Evolutionary conservation across 202 grass and related monocot genomes (phyloP).

Genomic region (Saccharum hybrid): DNA sequence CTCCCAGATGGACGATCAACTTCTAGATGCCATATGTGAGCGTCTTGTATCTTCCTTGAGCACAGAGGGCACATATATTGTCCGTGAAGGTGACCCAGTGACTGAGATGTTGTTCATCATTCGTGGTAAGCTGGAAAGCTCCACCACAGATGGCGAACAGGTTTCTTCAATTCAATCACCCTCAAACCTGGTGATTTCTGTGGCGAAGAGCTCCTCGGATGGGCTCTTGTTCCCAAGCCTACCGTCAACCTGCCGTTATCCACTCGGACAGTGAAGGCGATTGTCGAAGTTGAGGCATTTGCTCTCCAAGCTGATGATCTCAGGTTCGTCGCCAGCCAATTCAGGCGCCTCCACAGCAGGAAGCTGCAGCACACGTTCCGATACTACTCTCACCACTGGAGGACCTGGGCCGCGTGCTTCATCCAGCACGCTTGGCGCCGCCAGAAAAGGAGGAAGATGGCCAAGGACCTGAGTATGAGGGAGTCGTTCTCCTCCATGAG

Average conservation of each 20-base stretch:
- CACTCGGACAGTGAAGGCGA: constrained; percentile 70
- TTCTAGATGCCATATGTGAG: constrained; percentile 90
- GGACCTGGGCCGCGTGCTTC: constrained; percentile 79
- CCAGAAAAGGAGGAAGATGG: constrained; percentile 69
- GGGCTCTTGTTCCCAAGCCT: constrained; percentile 84
- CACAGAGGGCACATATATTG: constrained; percentile 86
- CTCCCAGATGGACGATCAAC: constrained; percentile 87
- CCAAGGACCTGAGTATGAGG: constrained; percentile 72
- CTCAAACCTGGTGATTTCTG: constrained; percentile 83
- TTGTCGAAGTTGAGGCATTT: constrained; percentile 93
- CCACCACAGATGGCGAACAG: constrained; percentile 90
- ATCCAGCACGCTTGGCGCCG: constrained; percentile 87
- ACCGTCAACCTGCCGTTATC: constrained; percentile 82
- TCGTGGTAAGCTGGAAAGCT: constrained; percentile 92
- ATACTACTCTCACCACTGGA: constrained; percentile 94
- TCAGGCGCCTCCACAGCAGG: constrained; percentile 89
- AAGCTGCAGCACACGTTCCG: constrained; percentile 91
- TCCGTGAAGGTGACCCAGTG: constrained; percentile 92
- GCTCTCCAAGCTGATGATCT: constrained; percentile 79
- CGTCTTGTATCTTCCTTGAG: constrained; percentile 87
- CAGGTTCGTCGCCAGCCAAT: constrained; percentile 92
- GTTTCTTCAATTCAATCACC: constrained; percentile 87
- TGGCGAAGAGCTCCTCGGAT: constrained; percentile 82
- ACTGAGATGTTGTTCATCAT: constrained; percentile 97
- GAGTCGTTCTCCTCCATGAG: constrained; percentile 66